Conservation (phyloP, 2,329 filamentous ascomycete genomes). For the Xylariales sp. region DNA sequence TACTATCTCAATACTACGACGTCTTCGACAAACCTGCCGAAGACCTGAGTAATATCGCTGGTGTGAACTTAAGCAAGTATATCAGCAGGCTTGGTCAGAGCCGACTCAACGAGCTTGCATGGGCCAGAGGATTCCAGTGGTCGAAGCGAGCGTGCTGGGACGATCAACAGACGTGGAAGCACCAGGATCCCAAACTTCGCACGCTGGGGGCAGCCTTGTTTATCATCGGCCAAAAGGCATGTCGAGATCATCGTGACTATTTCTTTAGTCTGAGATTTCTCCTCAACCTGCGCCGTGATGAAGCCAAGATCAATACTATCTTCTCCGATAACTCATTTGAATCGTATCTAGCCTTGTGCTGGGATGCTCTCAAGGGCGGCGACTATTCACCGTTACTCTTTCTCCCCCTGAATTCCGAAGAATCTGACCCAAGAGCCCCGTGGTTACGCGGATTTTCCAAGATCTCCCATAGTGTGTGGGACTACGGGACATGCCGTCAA, state of each 20-base stretch:
- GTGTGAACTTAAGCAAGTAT: slow-evolving; percentile 21
- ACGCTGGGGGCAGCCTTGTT: slow-evolving; percentile 29
- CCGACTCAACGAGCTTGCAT: slow-evolving; percentile 28
- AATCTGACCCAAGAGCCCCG: slow-evolving; percentile 15
- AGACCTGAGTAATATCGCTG: slow-evolving; percentile 16
- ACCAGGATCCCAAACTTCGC: slow-evolving; percentile 20
- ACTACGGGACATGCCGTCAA: slow-evolving; percentile 26
- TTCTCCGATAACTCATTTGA: slow-evolving; percentile 28
- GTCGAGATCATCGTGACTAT: slow-evolving; percentile 30
- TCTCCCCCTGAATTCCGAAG: slow-evolving; percentile 21
- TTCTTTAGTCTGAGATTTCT: slow-evolving; percentile 32
- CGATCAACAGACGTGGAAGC: slow-evolving; percentile 32
- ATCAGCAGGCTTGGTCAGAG: slow-evolving; percentile 26
- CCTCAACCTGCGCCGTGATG: slow-evolving; percentile 22
- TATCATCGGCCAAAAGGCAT: slow-evolving; percentile 29
- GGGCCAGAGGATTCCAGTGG: slow-evolving; percentile 29
- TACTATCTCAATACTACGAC: slow-evolving; percentile 27
- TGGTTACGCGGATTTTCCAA: slow-evolving; percentile 26
- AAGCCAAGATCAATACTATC: slow-evolving; percentile 25
- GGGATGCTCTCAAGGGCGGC: slow-evolving; percentile 24
- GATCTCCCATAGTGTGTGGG: slow-evolving; percentile 28
- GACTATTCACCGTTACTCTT: slow-evolving; percentile 31
- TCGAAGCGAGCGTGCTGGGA: slow-evolving; percentile 31
- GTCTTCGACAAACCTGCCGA: slow-evolving; percentile 21
- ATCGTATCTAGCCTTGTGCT: slow-evolving; percentile 27